Evolutionary conservation across 805 yeast genomes (phyloP).

Genomic region (Cyberlindnera mycetangii): DNA sequence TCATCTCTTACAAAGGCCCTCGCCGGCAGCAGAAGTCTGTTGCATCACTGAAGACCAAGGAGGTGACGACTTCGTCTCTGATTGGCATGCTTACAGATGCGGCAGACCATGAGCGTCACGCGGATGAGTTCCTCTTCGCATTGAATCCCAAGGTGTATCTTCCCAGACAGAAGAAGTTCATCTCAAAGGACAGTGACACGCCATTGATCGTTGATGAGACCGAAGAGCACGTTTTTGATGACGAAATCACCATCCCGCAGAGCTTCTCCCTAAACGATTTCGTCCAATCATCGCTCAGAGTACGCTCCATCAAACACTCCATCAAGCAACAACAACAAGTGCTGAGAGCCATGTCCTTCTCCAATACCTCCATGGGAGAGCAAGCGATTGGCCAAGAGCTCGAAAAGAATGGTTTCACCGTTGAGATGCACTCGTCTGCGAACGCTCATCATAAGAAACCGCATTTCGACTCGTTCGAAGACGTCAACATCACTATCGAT

Average conservation of each 20-base stretch:
- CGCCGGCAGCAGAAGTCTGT: neutral
- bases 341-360: neutral
- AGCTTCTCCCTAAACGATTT: conserved; percentile 8
- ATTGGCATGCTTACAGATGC: conserved; percentile 9
- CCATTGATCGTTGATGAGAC: conserved; percentile 9
- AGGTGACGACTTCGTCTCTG: conserved; percentile 5
- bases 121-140: conserved; percentile 6
- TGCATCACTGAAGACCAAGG: neutral
- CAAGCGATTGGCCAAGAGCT: neutral
- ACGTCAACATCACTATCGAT: conserved; percentile 7
- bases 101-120: conserved; percentile 6
- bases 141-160: conserved; percentile 9
- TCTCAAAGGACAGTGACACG: neutral
- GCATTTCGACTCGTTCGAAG: neutral
- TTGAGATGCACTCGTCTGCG: neutral
- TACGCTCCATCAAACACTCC: conserved; percentile 6
- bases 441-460: neutral
- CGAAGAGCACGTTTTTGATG: conserved; percentile 6
- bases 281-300: conserved; percentile 11
- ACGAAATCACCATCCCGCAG: conserved; percentile 8
- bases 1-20: conserved; percentile 10
- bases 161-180: conserved; percentile 2
- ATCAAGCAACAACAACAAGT: conserved; percentile 4
- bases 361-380: neutral
- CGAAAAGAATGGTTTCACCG: neutral